phyloP scores from a whole-genome alignment of 116 monocot species.

The Iris pallida region DNA sequence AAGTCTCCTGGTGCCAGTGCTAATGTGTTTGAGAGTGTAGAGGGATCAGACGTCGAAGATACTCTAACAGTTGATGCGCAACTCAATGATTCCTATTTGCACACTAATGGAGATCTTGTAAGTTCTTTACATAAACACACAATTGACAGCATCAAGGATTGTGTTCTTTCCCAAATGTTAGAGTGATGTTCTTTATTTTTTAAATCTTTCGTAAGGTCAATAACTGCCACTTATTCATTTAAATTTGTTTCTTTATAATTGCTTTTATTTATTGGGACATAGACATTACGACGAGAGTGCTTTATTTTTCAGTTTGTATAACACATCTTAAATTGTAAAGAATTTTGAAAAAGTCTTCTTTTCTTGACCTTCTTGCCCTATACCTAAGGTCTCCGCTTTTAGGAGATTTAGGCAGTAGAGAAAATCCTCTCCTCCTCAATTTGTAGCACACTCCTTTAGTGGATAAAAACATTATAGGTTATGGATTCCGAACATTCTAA shows the following conservation, averaged over 20 bases:
- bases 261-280: not conserved
- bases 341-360: no score
- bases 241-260: not conserved
- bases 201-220: not conserved
- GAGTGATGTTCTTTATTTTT: not conserved
- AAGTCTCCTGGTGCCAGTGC: no score
- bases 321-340: no score
- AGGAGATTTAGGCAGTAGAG: no score
- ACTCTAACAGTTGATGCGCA: not conserved
- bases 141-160: not conserved
- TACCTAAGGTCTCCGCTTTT: no score
- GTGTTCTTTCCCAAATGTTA: not conserved
- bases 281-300: not conserved
- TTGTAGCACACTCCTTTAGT: no score
- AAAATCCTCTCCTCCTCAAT: no score
- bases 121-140: slow-evolving; percentile 15
- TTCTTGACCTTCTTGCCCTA: no score
- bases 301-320: not conserved
- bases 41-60: no score
- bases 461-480: no score
- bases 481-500: no score
- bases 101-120: slow-evolving; percentile 50
- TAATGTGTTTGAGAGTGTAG: no score
- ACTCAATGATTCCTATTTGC: slow-evolving; percentile 36
- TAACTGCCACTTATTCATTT: not conserved